A percentile compares a stretch with the other conserved stretches of the same genome.
These are phyloP conservation scores for Pseudocercospora fijiensis DNA, from an alignment of 2,329 filamentous ascomycete species.

Conservation along the genomic window DNA sequence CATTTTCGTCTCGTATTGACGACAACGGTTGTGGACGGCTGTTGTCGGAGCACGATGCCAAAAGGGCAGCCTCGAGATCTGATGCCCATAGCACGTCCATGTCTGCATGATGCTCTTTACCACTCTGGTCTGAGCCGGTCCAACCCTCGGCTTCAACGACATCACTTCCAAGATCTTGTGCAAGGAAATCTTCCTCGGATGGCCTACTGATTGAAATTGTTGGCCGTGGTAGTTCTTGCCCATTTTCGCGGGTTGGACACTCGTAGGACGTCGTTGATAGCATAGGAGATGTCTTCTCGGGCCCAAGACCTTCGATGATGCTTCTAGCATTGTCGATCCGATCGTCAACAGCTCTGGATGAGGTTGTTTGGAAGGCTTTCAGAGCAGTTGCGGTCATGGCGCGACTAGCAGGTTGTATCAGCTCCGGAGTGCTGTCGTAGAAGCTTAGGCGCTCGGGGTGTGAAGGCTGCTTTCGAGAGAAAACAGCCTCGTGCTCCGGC, in stretches of 20 bases:
- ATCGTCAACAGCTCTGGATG: background rate
- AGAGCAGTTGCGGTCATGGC: constrained; percentile 1
- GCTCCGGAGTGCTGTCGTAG: background rate
- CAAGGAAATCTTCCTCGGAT: background rate
- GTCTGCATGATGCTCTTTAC: no score
- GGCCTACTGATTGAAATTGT: background rate
- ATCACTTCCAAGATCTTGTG: background rate
- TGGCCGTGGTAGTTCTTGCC: background rate
- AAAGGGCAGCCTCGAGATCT: background rate
- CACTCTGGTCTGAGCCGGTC: no score
- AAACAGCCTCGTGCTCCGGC: background rate
- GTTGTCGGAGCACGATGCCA: background rate
- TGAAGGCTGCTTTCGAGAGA: background rate
- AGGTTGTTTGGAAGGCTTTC: background rate
- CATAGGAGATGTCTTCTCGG: background rate
- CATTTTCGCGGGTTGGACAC: background rate
- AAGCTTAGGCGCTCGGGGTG: background rate
- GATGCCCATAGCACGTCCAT: background rate
- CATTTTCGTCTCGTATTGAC: background rate
- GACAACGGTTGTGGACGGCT: no score
- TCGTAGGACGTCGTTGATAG: background rate
- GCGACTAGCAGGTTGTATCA: background rate
- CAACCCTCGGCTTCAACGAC: background rate
- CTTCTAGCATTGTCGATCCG: background rate
- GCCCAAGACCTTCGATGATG: background rate